These are phyloP conservation scores for Vitrella brassicaformis DNA, from an alignment of 73 alveolate species.

Conservation along the genomic window DNA sequence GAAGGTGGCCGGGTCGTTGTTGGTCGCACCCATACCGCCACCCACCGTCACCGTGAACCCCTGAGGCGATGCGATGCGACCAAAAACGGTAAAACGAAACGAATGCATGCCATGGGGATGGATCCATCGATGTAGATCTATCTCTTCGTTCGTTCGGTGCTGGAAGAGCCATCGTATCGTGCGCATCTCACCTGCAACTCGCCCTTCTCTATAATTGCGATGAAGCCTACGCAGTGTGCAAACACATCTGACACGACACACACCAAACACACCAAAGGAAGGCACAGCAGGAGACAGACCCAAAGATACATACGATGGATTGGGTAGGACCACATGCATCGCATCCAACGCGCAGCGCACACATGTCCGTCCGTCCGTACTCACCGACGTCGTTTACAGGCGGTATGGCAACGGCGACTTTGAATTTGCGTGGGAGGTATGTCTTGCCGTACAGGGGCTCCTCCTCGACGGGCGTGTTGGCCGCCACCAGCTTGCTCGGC, in stretches of 20 bases:
- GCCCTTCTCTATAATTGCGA: conserved; percentile 25
- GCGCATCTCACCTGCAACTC: too few species aligned
- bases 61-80: background rate
- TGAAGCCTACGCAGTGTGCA: conserved; percentile 35
- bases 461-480: conserved; percentile 35
- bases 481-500: conserved; percentile 24
- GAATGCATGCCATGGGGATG: too few species aligned
- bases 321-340: too few species aligned
- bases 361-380: too few species aligned
- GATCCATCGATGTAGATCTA: too few species aligned
- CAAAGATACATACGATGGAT: background rate
- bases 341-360: too few species aligned
- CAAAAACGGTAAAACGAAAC: too few species aligned
- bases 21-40: conserved; percentile 35
- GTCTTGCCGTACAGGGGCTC: conserved; percentile 37
- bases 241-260: conserved; percentile 9
- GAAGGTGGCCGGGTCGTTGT: conserved; percentile 30
- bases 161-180: too few species aligned
- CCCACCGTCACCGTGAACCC: conserved; percentile 37
- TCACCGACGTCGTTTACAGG: conserved; percentile 23
- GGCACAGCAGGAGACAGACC: background rate
- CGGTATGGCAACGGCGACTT: conserved; percentile 33
- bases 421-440: conserved; percentile 33
- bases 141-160: too few species aligned
- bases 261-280: background rate